Conservation (phyloP, 78 protist genomes). For the Polysphondylium violaceum region DNA sequence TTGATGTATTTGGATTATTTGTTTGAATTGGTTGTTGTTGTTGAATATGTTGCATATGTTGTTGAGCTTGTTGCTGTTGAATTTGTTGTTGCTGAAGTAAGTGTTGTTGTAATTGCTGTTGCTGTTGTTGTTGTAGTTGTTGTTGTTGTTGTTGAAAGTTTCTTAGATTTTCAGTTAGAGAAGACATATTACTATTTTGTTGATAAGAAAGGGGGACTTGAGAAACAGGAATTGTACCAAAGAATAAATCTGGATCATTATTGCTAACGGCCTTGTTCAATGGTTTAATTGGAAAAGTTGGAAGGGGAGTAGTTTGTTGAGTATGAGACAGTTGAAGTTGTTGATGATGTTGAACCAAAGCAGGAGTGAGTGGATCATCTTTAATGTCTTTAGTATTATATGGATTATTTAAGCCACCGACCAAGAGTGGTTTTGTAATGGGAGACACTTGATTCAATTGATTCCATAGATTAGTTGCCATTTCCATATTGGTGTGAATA, state of each 20-base stretch:
- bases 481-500: conserved; percentile 63
- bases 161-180: background rate
- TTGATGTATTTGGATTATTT: background rate
- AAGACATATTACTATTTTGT: conserved; percentile 12
- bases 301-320: background rate
- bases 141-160: background rate
- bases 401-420: conserved; percentile 10
- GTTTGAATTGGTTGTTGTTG: conserved; percentile 25
- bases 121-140: background rate
- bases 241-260: background rate
- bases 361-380: background rate
- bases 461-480: conserved; percentile 70
- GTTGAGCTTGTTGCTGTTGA: conserved; percentile 8
- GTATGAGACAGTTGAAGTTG: background rate
- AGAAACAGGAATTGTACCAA: conserved; percentile 11
- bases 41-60: background rate
- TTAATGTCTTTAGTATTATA: background rate
- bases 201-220: conserved; percentile 8
- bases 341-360: background rate
- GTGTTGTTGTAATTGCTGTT: background rate
- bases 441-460: conserved; percentile 47
- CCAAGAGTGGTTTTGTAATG: background rate
- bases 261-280: background rate
- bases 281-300: background rate
- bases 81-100: conserved; percentile 20